Base-by-base conservation (phyloP, 805 yeast species). In the Clavispora vitiphila region DNA sequence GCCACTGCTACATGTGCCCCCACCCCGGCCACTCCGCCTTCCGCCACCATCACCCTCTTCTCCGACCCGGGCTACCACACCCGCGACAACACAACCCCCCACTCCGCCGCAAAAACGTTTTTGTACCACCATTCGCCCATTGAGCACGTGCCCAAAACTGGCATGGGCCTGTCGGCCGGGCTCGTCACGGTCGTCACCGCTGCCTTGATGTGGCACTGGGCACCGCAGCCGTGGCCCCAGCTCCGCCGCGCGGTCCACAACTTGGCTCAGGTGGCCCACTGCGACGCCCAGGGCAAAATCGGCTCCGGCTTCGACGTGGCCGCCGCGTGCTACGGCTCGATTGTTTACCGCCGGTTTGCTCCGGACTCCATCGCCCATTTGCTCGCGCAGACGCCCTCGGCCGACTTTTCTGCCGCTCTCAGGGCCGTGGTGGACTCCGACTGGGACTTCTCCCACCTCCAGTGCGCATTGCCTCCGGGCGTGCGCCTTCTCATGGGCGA, bases 281-380 rank as follows among this genome's bases (percentile, higher is more conserved):
- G 96, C 60, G 74, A 78, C 43, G 98, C 99, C 3, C 99, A 93
- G 61, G 86, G 87, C 24, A 93, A 93, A 61, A 81, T 93, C 20
- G 99, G 99, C 0, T 88, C 96, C 3, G 99, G 99, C 0, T 93
- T 93, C 62, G 99, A 93, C 58, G 95, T 93, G 32, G 98, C 96
- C 0, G 83, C 97, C 20, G 99, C 99, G 0, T 83, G 86, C 0
- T 91, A 74, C 61, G 99, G 99, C 1, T 85, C 96, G 0, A 83
- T 90, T 35, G 72, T 81, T 5, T 93, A 93, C 61, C 72, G 77
- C 34, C 70, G 99, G 46, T 93, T 93, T 55, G 65, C 71, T 3
- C 86, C 95, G 0, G 60, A 51, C 6, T 45, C 78, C 26, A 76
- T 78, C 37, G 64, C 63, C 25, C 56, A 51, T 22, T 56, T 77